phyloP scores from a whole-genome alignment of 305 asterid genomes.

The Solanum hybrid region DNA sequence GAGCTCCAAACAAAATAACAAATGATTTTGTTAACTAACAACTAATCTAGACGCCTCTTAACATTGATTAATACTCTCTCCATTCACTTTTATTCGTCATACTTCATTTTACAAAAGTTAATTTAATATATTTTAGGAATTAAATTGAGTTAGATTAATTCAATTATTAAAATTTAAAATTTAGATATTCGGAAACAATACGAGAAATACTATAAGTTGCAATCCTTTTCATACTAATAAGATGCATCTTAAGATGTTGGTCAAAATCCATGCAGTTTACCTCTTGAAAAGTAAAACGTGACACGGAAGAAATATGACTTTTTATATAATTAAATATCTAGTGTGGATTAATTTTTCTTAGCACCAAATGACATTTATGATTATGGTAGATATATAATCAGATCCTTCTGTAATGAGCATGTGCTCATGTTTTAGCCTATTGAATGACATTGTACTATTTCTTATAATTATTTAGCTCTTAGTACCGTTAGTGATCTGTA shows the following conservation, averaged over 20 bases:
- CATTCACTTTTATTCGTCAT: too few species aligned
- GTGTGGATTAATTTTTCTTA: neutral
- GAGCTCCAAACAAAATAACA: neutral
- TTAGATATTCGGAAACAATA: too few species aligned
- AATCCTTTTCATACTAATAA: neutral
- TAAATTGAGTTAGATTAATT: too few species aligned
- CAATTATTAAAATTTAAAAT: neutral
- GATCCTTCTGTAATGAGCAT: neutral
- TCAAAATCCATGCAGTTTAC: neutral
- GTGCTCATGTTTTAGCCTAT: neutral
- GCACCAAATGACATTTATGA: neutral
- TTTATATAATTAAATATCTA: too few species aligned
- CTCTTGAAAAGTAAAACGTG: neutral
- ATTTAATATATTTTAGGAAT: too few species aligned
- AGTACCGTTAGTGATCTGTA: neutral
- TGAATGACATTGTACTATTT: neutral
- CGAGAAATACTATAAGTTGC: neutral
- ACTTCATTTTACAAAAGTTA: too few species aligned
- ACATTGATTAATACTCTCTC: too few species aligned
- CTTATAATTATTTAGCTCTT: neutral
- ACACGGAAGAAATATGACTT: neutral
- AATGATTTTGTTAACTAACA: neutral
- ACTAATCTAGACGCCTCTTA: neutral
- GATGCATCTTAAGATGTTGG: neutral
- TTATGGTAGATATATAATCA: neutral